These are phyloP conservation scores for Aspergillus sclerotioniger DNA, from an alignment of 495 filamentous ascomycete genomes.

Conservation along the genomic window DNA sequence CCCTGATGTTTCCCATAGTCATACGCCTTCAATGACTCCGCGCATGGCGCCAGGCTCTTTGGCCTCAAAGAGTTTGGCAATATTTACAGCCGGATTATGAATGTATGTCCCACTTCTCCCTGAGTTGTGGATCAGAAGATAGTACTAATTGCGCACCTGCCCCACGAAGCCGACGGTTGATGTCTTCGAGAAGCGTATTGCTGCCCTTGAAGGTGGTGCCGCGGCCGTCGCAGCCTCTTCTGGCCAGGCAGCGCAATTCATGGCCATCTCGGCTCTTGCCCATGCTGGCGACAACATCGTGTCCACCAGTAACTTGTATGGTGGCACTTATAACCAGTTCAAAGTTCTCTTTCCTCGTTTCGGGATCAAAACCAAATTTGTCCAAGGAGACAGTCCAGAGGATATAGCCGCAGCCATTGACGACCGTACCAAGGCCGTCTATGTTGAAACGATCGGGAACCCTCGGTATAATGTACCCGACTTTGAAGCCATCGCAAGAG, in stretches of 20 bases:
- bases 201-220: constrained; percentile 90
- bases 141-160: not conserved
- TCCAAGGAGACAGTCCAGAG: constrained; percentile 76
- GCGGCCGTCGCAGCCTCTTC: constrained; percentile 88
- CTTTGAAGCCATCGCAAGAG: constrained; percentile 78
- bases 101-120: constrained; percentile 46
- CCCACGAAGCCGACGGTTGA: constrained; percentile 79
- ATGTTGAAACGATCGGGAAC: constrained; percentile 94
- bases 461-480: constrained; percentile 93
- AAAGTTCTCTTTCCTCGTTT: constrained; percentile 87
- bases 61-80: constrained; percentile 98
- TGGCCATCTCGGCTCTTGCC: constrained; percentile 82
- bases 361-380: constrained; percentile 88
- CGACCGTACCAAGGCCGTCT: constrained; percentile 94
- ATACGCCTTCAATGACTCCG: constrained; percentile 93
- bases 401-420: constrained; percentile 87
- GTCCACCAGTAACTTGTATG: constrained; percentile 89
- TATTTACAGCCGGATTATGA: constrained; percentile 98
- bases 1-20: constrained; percentile 52
- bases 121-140: not conserved
- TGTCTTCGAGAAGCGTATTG: constrained; percentile 96
- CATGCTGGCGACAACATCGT: constrained; percentile 92
- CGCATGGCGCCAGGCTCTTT: constrained; percentile 93
- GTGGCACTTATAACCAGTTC: constrained; percentile 97
- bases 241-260: constrained; percentile 93